Conservation (phyloP, 768 basidiomycete species). For the Trametes coccinea region DNA sequence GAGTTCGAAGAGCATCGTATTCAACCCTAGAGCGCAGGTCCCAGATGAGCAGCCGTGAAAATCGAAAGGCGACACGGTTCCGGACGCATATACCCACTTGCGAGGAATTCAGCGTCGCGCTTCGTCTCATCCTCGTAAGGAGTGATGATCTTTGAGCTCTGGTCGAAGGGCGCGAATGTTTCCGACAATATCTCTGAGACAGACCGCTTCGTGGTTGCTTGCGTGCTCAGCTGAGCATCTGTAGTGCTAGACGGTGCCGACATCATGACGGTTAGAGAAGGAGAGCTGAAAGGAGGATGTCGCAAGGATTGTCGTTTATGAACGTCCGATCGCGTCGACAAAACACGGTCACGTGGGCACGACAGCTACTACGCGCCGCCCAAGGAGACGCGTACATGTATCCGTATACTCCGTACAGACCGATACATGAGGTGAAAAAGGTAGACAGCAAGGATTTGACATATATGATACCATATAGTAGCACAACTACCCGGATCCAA, state of each 20-base stretch:
- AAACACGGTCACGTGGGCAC: not conserved
- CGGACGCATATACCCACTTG: constrained; percentile 35
- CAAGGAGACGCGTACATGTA: too few species aligned
- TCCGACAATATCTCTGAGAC: constrained; percentile 29
- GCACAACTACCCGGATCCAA: too few species aligned
- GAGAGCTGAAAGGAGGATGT: too few species aligned
- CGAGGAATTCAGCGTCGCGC: constrained; percentile 36
- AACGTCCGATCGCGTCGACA: not conserved
- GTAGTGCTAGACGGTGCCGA: not conserved
- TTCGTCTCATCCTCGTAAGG: constrained; percentile 39
- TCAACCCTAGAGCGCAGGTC: constrained; percentile 30
- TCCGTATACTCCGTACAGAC: too few species aligned
- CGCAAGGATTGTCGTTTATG: not conserved
- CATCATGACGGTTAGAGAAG: not conserved
- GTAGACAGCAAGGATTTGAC: too few species aligned
- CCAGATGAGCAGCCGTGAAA: too few species aligned
- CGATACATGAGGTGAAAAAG: too few species aligned
- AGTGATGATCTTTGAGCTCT: constrained; percentile 29
- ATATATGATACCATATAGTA: too few species aligned
- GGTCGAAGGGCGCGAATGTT: constrained; percentile 34
- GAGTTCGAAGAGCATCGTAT: constrained; percentile 35
- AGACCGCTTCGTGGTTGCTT: constrained; percentile 5
- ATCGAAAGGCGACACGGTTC: not conserved
- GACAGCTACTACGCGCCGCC: too few species aligned
- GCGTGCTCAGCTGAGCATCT: too few species aligned